Evolutionary conservation across 805 yeast genomes (phyloP).

Genomic region (Candida takata): DNA sequence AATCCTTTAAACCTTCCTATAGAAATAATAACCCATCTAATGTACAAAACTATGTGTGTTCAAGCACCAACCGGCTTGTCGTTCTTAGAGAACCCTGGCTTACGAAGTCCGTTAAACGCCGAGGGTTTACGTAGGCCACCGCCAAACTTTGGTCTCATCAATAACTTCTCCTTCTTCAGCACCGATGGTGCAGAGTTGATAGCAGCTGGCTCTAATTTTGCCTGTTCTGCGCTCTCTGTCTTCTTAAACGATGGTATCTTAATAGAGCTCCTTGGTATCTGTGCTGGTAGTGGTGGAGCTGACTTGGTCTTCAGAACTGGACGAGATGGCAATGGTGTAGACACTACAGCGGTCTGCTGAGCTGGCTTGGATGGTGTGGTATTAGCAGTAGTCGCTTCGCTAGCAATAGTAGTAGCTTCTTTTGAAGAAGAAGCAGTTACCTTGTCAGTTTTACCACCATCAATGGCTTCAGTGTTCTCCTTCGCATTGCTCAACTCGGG

Average conservation of each 20-base stretch:
- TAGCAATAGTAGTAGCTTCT: too few species aligned
- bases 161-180: constrained; percentile 7
- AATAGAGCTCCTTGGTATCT: constrained; percentile 1
- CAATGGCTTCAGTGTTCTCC: too few species aligned
- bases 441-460: too few species aligned
- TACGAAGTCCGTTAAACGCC: constrained; percentile 20
- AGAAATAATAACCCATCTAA: constrained; percentile 5
- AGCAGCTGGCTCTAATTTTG: background rate
- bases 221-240: background rate
- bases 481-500: too few species aligned
- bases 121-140: constrained; percentile 20
- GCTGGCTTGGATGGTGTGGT: background rate
- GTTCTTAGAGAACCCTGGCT: constrained; percentile 23
- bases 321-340: background rate
- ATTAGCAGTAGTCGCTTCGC: background rate
- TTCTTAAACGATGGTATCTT: constrained; percentile 3
- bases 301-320: constrained; percentile 6
- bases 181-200: background rate
- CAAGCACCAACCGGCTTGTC: constrained; percentile 16
- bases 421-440: too few species aligned
- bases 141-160: constrained; percentile 21
- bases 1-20: background rate
- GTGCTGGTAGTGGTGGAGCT: background rate
- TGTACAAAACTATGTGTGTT: constrained; percentile 4
- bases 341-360: background rate